Conservation (phyloP, 805 yeast genomes). For the Wickerhamiella spandovensis region DNA sequence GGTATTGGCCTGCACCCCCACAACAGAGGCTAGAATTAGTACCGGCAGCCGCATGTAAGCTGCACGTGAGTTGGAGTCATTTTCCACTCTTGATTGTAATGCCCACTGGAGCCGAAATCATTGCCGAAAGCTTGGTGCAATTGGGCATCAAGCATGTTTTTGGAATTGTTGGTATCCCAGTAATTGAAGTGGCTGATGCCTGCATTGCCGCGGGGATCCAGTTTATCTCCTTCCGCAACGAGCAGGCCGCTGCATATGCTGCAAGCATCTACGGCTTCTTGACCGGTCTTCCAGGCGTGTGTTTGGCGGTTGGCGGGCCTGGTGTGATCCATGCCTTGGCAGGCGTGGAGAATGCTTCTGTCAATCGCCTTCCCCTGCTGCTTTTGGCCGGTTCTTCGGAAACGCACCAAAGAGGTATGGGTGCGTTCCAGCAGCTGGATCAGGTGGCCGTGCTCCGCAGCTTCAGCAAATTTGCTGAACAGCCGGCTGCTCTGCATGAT, state of each 20-base stretch:
- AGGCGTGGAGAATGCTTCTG: slow-evolving; percentile 47
- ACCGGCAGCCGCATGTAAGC: background rate
- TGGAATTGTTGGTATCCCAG: slow-evolving; percentile 67
- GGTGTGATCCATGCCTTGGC: slow-evolving; percentile 57
- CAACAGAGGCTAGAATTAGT: background rate
- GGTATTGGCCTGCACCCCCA: slow-evolving; percentile 9
- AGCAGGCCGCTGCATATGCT: slow-evolving; percentile 64
- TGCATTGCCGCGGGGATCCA: slow-evolving; percentile 39
- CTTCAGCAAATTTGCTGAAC: slow-evolving; percentile 40
- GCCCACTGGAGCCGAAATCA: slow-evolving; percentile 31
- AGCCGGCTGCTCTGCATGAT: slow-evolving; percentile 26
- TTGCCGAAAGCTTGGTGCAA: slow-evolving; percentile 34
- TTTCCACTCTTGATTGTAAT: background rate
- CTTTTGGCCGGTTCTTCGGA: slow-evolving; percentile 53
- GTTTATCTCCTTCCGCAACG: slow-evolving; percentile 53
- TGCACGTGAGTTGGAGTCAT: background rate
- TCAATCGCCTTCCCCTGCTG: slow-evolving; percentile 53
- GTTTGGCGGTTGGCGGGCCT: slow-evolving; percentile 65
- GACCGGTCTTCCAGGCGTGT: slow-evolving; percentile 51
- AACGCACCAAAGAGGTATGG: slow-evolving; percentile 35
- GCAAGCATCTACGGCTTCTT: slow-evolving; percentile 59
- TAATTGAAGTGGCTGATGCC: slow-evolving; percentile 57
- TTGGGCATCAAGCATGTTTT: slow-evolving; percentile 46
- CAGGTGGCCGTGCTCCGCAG: slow-evolving; percentile 39
- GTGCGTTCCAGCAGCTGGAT: slow-evolving; percentile 62